Evolutionary conservation across 768 basidiomycete genomes (phyloP), one percentile per base, ranked within the genome.

Genomic region (Plicaturopsis crispa): DNA sequence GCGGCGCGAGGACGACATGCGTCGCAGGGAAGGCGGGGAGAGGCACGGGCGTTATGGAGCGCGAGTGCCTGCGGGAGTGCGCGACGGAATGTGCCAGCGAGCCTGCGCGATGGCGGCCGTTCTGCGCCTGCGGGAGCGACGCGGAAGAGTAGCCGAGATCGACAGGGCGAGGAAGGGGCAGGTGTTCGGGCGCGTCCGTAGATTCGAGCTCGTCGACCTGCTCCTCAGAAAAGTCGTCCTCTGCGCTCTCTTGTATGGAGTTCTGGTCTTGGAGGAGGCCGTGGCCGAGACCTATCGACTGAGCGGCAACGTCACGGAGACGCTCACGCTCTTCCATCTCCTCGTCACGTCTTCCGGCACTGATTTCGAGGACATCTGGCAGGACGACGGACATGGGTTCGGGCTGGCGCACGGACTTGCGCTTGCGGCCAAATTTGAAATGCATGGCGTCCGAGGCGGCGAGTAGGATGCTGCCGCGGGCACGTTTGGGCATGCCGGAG

Each of bases 251-350:
- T 20, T 64, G 61, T 13, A 54, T 44, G 8, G 62, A 63, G 44
- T 54, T 58, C 4, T 59, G 46, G 23, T 60, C 54, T 18, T 70
- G 66, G n/a, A 70, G 50, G 31, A 75, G 62, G 23, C 68, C 69
- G 7, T 74, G 71, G 39, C 66, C 71, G 22, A 87, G 63, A 5
- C 86, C 86, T 33, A 89, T 78, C 10, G 80, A 74, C 49, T 84
- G 78, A 0, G 85, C 86, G 13, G 86, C 86, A 26, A 73, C 77
- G 39, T 82, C 80, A 22, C 84, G 66, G 22, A 89, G 60, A n/a
- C 83, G 73, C 45, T 82, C 74, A 7, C 86, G 73, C 48, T 88
- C 85, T 50, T 80, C 78, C 34, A 73, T 67, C 49, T 88, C 85
- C 32, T 66, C 71, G 45, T 83, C 76, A 33, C 66, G 61, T 33